Conservation (phyloP, 208 protist genomes). For the Tritrichomonas musculus region DNA sequence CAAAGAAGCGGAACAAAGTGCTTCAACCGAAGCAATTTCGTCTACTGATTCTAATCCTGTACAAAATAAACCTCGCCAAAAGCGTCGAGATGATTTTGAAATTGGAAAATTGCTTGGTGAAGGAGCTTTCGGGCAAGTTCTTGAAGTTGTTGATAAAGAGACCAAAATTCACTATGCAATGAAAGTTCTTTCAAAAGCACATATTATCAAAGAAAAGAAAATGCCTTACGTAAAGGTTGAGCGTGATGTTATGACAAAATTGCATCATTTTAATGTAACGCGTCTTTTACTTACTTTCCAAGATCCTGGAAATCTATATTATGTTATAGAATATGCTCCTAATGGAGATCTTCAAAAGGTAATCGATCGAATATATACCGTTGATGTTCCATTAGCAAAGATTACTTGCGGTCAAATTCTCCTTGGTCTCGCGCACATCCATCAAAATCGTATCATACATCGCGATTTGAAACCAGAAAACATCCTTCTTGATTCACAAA, state of each 20-base stretch:
- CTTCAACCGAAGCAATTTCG: no score
- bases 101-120: neutral
- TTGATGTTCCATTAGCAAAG: neutral
- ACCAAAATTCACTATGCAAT: conserved; percentile 3
- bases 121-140: conserved; percentile 7
- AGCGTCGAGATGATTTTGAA: conserved; percentile 9
- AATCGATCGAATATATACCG: neutral
- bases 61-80: neutral
- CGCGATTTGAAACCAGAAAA: conserved; percentile 34
- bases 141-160: conserved; percentile 25
- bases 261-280: neutral
- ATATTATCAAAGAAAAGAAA: conserved; percentile 27
- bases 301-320: conserved; percentile 29
- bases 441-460: conserved; percentile 23
- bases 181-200: conserved; percentile 18
- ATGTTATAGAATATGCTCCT: neutral
- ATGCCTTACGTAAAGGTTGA: conserved; percentile 19
- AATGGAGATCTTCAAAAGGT: conserved; percentile 14
- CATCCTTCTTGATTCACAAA: conserved; percentile 13
- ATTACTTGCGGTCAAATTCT: neutral
- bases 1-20: no score
- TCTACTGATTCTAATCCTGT: no score
- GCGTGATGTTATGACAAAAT: neutral
- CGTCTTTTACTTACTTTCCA: conserved; percentile 2
- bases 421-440: neutral